phyloP scores from a whole-genome alignment of 2,329 filamentous ascomycete genomes.

The Fusarium algeriense region DNA sequence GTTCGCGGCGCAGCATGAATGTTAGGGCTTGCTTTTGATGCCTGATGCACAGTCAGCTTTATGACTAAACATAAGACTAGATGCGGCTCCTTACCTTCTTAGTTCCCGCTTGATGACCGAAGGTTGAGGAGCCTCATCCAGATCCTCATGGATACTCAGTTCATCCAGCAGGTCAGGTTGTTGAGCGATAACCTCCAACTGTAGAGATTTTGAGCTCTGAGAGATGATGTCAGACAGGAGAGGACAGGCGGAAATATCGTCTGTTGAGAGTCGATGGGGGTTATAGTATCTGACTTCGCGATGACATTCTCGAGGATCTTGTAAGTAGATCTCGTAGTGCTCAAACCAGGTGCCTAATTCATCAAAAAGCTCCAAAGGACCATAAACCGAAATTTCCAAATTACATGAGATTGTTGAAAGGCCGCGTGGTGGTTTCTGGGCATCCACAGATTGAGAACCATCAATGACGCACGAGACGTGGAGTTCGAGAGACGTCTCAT shows the following conservation, averaged over 20 bases:
- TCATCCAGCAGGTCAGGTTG: slow-evolving; percentile 43
- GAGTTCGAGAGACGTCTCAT: slow-evolving; percentile 13
- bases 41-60: slow-evolving; percentile 39
- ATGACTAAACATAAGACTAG: fast-evolving
- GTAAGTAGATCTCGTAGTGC: slow-evolving; percentile 50
- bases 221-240: slow-evolving; percentile 1
- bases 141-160: slow-evolving; percentile 41
- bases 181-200: slow-evolving; percentile 12
- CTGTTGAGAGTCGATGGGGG: slow-evolving; percentile 51
- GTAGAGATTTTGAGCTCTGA: neutral
- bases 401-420: neutral
- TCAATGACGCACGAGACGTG: neutral
- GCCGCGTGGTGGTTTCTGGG: fast-evolving
- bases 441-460: neutral
- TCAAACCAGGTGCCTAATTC: slow-evolving; percentile 51
- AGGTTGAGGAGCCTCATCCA: slow-evolving; percentile 50
- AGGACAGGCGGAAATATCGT: neutral
- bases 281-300: slow-evolving; percentile 51
- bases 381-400: slow-evolving; percentile 49
- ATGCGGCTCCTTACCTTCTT: slow-evolving; percentile 34
- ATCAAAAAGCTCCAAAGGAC: slow-evolving; percentile 43
- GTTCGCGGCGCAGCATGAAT: slow-evolving; percentile 57
- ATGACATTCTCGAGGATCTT: slow-evolving; percentile 50
- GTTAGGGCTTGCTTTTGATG: slow-evolving; percentile 60
- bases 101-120: slow-evolving; percentile 38